Base-by-base conservation (phyloP, 495 filamentous ascomycete species). In the Ascodesmis nigricans region DNA sequence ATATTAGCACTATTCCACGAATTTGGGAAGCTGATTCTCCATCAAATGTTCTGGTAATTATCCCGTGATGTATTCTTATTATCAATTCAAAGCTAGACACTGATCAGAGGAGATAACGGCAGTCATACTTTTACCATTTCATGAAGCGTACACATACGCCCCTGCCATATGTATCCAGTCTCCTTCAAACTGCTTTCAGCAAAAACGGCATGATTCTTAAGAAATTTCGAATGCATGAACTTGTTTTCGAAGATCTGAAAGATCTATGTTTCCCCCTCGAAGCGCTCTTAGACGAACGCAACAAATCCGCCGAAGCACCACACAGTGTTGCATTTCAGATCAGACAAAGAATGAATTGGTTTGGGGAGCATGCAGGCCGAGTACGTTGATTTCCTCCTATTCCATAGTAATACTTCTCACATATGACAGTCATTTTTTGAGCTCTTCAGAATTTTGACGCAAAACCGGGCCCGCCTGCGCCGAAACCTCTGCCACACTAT, bases 381-480 rank as follows among this genome's bases (percentile, higher is more conserved):
- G 65, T 68, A 47, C 23, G 21, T 31, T 30, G 5, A 16, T 45
- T 33, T n/a, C n/a, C n/a, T n/a, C n/a, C n/a, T n/a, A n/a, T n/a
- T n/a, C n/a, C n/a, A n/a, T n/a, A n/a, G n/a, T n/a, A n/a, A n/a
- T n/a, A n/a, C n/a, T n/a, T n/a, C 45, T 50, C 47, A 41, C 15
- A 13, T 27, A 15, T n/a, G 24, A 9, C 55, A 83, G 59, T 71
- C 73, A 3, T 91, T 80, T 47, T 56, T 84, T 4, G 79, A 92
- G 43, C 65, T 84, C 13, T 75, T 82, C 42, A 69, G 77, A 29
- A 70, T 73, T 17, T 63, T 84, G 9, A 91, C 81, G 51, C 71
- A 92, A 50, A 99, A 99, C 45, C 66, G 81, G 32, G 81, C 80
- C 48, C 73, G 87, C 6, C 65, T 90, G 23, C 73, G 87, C 10